A percentile compares a stretch with the other conserved stretches of the same genome.
Conservation (phyloP, 2,329 filamentous ascomycete species). For the Neurospora crassa region DNA sequence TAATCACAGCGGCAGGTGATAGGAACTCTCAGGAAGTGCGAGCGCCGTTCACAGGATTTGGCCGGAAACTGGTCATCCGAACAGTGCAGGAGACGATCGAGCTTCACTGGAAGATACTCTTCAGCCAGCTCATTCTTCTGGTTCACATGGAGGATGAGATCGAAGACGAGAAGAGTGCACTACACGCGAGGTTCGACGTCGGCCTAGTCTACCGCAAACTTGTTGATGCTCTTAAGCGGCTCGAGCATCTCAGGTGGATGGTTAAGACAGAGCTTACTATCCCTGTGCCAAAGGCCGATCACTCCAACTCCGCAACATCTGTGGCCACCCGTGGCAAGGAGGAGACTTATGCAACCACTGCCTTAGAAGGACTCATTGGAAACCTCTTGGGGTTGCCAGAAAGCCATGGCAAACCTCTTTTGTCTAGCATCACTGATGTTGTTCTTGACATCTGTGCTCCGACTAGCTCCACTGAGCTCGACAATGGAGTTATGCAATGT, state of each 20-base stretch:
- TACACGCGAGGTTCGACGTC: constrained; percentile 53
- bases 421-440: constrained; percentile 55
- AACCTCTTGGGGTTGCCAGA: constrained; percentile 59
- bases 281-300: constrained; percentile 32
- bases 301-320: constrained; percentile 22
- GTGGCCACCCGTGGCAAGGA: constrained; percentile 30
- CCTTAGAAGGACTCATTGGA: constrained; percentile 49
- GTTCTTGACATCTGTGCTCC: constrained; percentile 55
- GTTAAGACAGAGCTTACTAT: constrained; percentile 47
- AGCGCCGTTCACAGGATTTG: constrained; percentile 61
- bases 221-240: constrained; percentile 59
- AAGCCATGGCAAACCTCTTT: constrained; percentile 37
- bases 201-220: constrained; percentile 61
- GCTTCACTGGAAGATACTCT: constrained; percentile 62
- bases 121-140: constrained; percentile 74
- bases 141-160: constrained; percentile 81
- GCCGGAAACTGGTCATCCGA: constrained; percentile 63
- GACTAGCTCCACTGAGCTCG: constrained; percentile 57
- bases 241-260: constrained; percentile 67
- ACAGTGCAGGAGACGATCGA: constrained; percentile 72
- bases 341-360: constrained; percentile 42
- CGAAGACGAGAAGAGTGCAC: constrained; percentile 53
- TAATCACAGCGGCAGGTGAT: constrained; percentile 37
- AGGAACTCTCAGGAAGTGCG: constrained; percentile 35
- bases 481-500: constrained; percentile 51